Evolutionary conservation across 2,329 filamentous ascomycete species (phyloP).

Genomic region (Akanthomyces lecanii): DNA sequence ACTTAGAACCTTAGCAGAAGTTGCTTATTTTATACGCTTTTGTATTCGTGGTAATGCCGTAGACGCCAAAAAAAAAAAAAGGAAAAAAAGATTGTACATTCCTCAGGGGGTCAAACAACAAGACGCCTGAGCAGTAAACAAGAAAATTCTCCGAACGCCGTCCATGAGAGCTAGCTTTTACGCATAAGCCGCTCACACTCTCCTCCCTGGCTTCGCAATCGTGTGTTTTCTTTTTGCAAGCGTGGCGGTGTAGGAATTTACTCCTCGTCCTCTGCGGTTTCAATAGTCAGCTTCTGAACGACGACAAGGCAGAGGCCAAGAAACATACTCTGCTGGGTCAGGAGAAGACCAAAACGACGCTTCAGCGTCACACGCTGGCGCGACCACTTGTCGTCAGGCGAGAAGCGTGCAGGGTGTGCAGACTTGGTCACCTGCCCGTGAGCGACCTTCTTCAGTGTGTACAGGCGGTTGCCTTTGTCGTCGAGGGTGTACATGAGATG

Average conservation of each 20-base stretch:
- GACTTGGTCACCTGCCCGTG: conserved; percentile 87
- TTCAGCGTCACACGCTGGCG: conserved; percentile 93
- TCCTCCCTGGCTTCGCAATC: neutral
- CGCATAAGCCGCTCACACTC: neutral
- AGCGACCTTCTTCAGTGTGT: conserved; percentile 90
- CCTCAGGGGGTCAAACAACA: neutral
- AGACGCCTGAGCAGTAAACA: neutral
- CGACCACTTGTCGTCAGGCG: conserved; percentile 97
- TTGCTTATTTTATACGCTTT: neutral
- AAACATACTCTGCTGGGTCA: conserved; percentile 65
- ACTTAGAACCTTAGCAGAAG: too few species aligned
- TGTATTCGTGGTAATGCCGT: neutral
- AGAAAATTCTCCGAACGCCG: conserved; percentile 12
- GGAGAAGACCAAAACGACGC: conserved; percentile 82
- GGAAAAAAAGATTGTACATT: neutral
- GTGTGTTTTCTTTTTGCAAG: neutral
- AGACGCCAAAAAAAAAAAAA: neutral
- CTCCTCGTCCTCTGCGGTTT: neutral
- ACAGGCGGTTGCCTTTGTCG: conserved; percentile 76
- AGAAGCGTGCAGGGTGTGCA: conserved; percentile 93
- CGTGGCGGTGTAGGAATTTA: neutral
- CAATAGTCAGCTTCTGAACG: neutral
- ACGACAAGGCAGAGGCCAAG: neutral
- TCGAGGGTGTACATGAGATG: conserved; percentile 81
- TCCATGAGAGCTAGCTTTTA: conserved; percentile 9